Base-by-base conservation (phyloP, 2,329 filamentous ascomycete genomes). In the Cytospora schulzeri region DNA sequence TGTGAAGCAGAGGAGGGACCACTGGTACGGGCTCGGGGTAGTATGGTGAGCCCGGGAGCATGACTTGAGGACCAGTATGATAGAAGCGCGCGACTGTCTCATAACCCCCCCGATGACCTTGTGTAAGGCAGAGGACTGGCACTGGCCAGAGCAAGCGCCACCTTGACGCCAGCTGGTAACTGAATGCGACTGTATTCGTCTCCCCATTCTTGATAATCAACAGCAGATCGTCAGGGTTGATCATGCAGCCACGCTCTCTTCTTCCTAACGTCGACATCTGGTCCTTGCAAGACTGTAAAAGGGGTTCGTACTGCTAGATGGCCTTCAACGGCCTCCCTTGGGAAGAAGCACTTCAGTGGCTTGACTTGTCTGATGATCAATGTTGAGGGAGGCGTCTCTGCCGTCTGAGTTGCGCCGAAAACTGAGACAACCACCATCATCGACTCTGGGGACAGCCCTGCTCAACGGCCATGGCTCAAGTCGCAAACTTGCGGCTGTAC, bases 381-480 rank as follows among this genome's bases (percentile, higher is more conserved):
- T 55, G 45, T 38, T 54, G 52, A 62, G 53, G 52, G 58, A 60
- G 53, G 58, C 35, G 41, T 45, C 17, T 31, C 14, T 19, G 14
- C 33, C 33, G 50, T 45, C 58, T 48, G 28, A 56, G 28, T 14
- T 51, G 35, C 38, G 55, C 53, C 53, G 60, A 56, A 45, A 38
- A 33, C 60, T 52, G 60, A 62, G 60, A 56, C 52, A 62, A 50
- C 60, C 38, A 56, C 41, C 52, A 62, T 62, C 52, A 53, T 56
- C 24, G 51, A 55, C 8, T 51, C 50, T 24, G 60, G 52, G 26
- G 52, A 38, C 60, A 62, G 60, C 60, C 52, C 52, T 56, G 60
- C 38, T 62, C 60, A 62, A 62, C 52, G 60, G 60, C 41, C 48
- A 33, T 48, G 1, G 8, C 3, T 3, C 2, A 48, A 14, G 22